These are phyloP conservation scores for Lonicera japonica DNA, from an alignment of 129 eudicot genomes.

Conservation along the genomic window DNA sequence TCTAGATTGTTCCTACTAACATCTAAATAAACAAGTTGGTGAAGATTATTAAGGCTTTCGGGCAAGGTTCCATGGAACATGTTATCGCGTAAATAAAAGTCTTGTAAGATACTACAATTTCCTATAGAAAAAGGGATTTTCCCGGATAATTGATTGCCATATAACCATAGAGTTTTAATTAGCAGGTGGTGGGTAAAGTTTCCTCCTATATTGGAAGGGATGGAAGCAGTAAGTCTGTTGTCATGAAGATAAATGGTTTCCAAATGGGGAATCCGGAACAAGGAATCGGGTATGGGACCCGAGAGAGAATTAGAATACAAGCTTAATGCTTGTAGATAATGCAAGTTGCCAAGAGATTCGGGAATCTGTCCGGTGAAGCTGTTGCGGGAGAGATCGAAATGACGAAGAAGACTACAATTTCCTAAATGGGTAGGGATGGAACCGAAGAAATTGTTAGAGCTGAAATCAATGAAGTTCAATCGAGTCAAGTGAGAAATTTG, in stretches of 20 bases:
- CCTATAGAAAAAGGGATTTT: conserved; percentile 52
- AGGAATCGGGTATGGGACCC: conserved; percentile 43
- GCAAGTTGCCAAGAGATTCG: conserved; percentile 31
- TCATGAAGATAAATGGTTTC: conserved; percentile 37
- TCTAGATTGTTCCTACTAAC: conserved; percentile 45
- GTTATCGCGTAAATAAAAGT: conserved; percentile 37
- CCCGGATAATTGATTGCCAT: conserved; percentile 47
- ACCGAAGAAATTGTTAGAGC: conserved; percentile 39
- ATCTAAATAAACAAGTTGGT: conserved; percentile 31
- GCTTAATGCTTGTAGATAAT: conserved; percentile 19
- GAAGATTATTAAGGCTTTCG: conserved; percentile 34
- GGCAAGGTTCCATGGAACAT: conserved; percentile 53
- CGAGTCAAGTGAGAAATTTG: conserved; percentile 34
- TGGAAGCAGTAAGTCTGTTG: conserved; percentile 52
- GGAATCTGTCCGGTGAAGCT: conserved; percentile 51
- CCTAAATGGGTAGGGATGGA: conserved; percentile 45
- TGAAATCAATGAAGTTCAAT: conserved; percentile 41
- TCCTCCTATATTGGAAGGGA: conserved; percentile 48
- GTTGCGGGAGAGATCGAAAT: conserved; percentile 40
- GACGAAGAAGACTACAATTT: conserved; percentile 35
- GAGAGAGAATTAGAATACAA: conserved; percentile 37
- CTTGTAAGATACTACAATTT: conserved; percentile 48
- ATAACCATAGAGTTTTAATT: conserved; percentile 31
- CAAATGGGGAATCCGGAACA: conserved; percentile 34
- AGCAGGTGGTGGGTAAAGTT: conserved; percentile 33